Base-by-base conservation (phyloP, 176 grass and related monocot genomes). In the Ampelocalamus luodianensis region DNA sequence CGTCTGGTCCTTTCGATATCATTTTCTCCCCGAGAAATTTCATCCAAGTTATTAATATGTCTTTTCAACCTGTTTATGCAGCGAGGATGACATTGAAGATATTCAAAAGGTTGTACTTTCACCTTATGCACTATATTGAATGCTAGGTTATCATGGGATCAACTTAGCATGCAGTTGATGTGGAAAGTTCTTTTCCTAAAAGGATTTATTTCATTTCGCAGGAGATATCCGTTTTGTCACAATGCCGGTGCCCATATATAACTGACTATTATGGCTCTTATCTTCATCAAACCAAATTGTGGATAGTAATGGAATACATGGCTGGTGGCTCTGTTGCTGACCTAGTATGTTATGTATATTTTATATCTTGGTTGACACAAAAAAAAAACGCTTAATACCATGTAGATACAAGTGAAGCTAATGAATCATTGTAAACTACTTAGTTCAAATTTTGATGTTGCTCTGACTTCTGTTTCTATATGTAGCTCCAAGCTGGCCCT, bases 301-400 rank as follows among this genome's bases (percentile, higher is more conserved):
- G 93, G 93, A 99, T 99, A 86, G 86, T 94, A 64, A 99, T 99
- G 97, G 97, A 99, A 79, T 99, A 99, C 82, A 99, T 99, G 97
- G 97, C 97, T 92, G 97, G 97, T 64, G 97, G 97, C 86, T 99
- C 97, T 81, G 93, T 99, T 65, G 97, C 97, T 83, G 97, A 99
- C 66, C 90, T 99, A 51, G 97, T 99, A 94, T 86, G 93, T 96
- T 77, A 18, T 71, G 10, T 80, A 46, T 78, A 75, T 89, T 79
- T 27, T 85, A 32, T 49, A 81, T 79, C 34, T 88, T 24, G 14
- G 15, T 85, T 79, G 40, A 44, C 32, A 12, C 43, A 22, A 0
- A 32, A 75, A 22, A 0, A 32, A 75, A 27, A 84, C 65, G 27
- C 45, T 84, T 82, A 64, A 29, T 68, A 56, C 76, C 56, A 54